Evolutionary conservation across 345 rosid genomes (phyloP), one percentile per base, ranked within the genome.

Genomic region (Linum lewisii): DNA sequence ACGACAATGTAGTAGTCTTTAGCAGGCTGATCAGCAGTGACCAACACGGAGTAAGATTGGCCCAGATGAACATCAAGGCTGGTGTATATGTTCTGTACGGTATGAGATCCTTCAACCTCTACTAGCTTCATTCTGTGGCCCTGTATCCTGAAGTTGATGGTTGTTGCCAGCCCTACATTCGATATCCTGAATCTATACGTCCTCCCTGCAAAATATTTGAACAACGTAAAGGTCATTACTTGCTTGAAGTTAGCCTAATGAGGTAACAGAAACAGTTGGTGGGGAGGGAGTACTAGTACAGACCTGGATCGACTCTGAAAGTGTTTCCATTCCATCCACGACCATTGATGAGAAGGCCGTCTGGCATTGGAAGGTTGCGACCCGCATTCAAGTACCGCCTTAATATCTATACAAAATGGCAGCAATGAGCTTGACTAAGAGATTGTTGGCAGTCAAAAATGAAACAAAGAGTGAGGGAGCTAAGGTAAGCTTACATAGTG

Each of bases 281-380:
- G n/a, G n/a, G n/a, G n/a, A n/a, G n/a, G n/a, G n/a, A n/a, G n/a
- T n/a, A n/a, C n/a, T n/a, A n/a, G n/a, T n/a, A n/a, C n/a, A n/a
- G n/a, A n/a, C n/a, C n/a, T 70, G 60, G 75, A 61, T 71, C 67
- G 42, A 71, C 75, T 21, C 66, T 71, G 62, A 71, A 71, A 14
- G 63, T 71, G 66, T 71, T 55, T 61, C 75, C 75, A 62, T 71
- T 71, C 75, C 75, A 71, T 62, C 75, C 75, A 16, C 57, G 75
- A 16, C 75, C 75, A 18, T 71, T 71, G 59, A 71, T 71, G 51
- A 65, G 70, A 52, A 71, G 75, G 21, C 75, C 75, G 24, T 71
- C 67, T 19, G 75, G 75, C 38, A 62, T 57, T 16, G 75, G 75
- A 57, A 71, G 75, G 57, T 51, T 57, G 26, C 57, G 66, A 34